phyloP scores from a whole-genome alignment of 257 asterid genomes.

The Apocynum venetum region DNA sequence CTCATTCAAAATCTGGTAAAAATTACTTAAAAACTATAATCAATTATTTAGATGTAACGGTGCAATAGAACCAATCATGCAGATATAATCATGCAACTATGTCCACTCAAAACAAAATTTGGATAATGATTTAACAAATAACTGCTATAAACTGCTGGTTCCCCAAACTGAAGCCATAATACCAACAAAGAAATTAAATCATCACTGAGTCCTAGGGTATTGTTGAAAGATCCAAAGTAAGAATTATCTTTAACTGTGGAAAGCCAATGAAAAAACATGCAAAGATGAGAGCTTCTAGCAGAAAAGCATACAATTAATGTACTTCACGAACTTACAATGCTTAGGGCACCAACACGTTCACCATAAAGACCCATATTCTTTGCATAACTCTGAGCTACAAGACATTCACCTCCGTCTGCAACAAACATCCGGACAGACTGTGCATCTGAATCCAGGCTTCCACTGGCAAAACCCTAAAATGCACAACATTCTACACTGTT shows the following conservation, averaged over 20 bases:
- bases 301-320: neutral
- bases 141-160: neutral
- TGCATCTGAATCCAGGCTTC: constrained; percentile 91
- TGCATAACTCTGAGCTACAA: constrained; percentile 94
- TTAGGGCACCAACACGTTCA: constrained; percentile 97
- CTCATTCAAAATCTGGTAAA: neutral
- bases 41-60: neutral
- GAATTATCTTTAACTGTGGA: neutral
- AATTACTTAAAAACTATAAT: neutral
- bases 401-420: constrained; percentile 92
- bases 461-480: constrained; percentile 92
- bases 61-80: neutral
- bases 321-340: constrained; percentile 62
- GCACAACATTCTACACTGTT: neutral
- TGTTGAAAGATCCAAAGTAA: neutral
- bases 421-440: constrained; percentile 77
- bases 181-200: neutral
- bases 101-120: neutral
- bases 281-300: neutral
- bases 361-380: constrained; percentile 99
- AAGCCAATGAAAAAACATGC: neutral
- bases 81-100: neutral
- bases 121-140: neutral
- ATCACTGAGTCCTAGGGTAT: neutral
- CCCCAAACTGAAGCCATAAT: neutral